phyloP scores from a whole-genome alignment of 2,329 filamentous ascomycete species.

The Teratosphaeria pseudoeucalypti region DNA sequence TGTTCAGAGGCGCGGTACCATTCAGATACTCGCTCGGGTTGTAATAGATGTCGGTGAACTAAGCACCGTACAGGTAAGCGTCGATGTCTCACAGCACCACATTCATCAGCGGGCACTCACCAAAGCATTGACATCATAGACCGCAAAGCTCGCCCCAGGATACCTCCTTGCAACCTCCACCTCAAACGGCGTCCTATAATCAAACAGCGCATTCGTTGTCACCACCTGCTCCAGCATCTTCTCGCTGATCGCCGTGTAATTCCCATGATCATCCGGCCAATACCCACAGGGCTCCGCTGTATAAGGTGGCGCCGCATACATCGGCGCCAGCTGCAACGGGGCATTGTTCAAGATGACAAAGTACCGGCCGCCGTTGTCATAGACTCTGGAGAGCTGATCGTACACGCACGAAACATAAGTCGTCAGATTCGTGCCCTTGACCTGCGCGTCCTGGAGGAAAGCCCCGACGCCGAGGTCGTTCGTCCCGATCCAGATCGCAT shows the following conservation, averaged over 20 bases:
- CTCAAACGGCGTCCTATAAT: constrained; percentile 42
- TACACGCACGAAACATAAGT: constrained; percentile 62
- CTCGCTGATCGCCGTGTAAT: constrained; percentile 40
- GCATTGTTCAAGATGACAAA: constrained; percentile 63
- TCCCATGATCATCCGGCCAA: constrained; percentile 37
- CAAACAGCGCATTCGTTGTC: constrained; percentile 41
- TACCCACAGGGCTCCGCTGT: constrained; percentile 26
- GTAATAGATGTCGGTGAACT: constrained; percentile 54
- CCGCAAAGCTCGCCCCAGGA: constrained; percentile 48
- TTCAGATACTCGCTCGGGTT: constrained; percentile 53
- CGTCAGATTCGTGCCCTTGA: constrained; percentile 47
- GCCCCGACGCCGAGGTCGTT: constrained; percentile 62
- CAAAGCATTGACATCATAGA: constrained; percentile 58
- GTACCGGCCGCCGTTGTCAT: constrained; percentile 54
- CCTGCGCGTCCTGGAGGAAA: constrained; percentile 57
- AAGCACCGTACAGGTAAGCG: background rate
- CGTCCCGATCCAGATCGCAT: constrained; percentile 70
- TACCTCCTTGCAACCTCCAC: constrained; percentile 33
- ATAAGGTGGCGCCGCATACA: constrained; percentile 45
- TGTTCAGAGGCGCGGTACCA: constrained; percentile 51
- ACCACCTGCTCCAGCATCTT: constrained; percentile 44
- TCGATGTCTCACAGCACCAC: background rate
- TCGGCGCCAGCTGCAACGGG: constrained; percentile 56
- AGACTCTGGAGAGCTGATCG: constrained; percentile 50
- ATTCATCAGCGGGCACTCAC: constrained; percentile 19